Percentiles rank a stretch among this genome's conserved stretches.
These are phyloP conservation scores for Yueomyces sp. DNA, from an alignment of 1,139 yeast species.

Conservation along the genomic window DNA sequence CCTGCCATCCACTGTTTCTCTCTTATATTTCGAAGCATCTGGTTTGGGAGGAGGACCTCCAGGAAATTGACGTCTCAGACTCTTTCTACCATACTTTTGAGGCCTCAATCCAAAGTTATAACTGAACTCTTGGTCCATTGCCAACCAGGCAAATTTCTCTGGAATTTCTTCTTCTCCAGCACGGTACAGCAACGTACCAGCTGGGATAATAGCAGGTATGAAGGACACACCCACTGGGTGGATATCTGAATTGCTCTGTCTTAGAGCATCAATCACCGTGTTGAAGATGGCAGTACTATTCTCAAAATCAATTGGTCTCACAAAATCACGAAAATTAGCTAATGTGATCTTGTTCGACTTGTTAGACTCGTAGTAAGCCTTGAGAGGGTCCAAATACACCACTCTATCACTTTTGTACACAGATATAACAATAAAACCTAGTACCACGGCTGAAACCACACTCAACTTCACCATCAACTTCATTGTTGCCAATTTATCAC, in stretches of 20 bases:
- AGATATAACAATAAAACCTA: no score
- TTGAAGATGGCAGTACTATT: conserved; percentile 45
- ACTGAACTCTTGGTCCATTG: conserved; percentile 46
- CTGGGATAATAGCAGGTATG: conserved; percentile 44
- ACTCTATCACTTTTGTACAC: no score
- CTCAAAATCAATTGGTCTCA: conserved; percentile 27
- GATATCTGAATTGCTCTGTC: conserved; percentile 36
- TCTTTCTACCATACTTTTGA: conserved; percentile 12
- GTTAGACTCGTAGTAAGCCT: no score
- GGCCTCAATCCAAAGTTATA: conserved; percentile 29
- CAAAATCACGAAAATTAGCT: conserved; percentile 10
- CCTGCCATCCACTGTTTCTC: neutral
- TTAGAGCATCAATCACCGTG: conserved; percentile 36
- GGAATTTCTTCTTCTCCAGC: conserved; percentile 30
- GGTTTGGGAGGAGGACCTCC: conserved; percentile 3
- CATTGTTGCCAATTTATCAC: no score
- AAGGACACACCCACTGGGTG: conserved; percentile 44
- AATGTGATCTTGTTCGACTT: conserved; percentile 4
- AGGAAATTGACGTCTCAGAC: conserved; percentile 4
- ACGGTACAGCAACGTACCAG: conserved; percentile 42
- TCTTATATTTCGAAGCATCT: neutral
- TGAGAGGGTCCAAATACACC: no score
- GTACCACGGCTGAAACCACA: no score
- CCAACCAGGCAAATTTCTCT: conserved; percentile 39
- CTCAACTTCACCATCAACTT: no score